Percentiles rank a stretch among this genome's conserved stretches.
Conservation (phyloP, 148 eudicot species). For the Camellia lanceoleosa region DNA sequence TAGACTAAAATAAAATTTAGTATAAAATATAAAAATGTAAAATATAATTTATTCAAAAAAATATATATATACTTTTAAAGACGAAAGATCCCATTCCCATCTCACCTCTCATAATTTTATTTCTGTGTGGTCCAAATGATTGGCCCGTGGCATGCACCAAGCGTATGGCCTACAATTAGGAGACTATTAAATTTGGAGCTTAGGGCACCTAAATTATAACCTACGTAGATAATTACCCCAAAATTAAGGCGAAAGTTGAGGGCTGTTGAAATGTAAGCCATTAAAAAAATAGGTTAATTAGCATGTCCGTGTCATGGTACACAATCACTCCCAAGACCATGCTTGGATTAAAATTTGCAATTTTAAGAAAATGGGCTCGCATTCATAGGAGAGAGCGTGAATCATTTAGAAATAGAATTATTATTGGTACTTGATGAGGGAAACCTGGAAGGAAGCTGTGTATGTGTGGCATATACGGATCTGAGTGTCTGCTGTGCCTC, state of each 20-base stretch:
- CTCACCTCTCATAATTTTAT: no score
- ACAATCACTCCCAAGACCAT: neutral
- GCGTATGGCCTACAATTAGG: neutral
- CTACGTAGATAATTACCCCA: slow-evolving; percentile 25
- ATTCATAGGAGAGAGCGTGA: neutral
- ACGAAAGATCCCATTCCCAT: no score
- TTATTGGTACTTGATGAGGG: slow-evolving; percentile 29
- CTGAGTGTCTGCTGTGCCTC: no score
- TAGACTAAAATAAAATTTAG: no score
- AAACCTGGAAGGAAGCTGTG: slow-evolving; percentile 29
- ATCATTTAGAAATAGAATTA: neutral
- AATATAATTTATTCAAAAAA: no score
- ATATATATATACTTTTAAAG: no score
- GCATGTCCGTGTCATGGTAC: neutral
- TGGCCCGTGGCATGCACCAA: neutral
- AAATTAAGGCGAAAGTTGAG: slow-evolving; percentile 36
- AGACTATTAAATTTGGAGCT: slow-evolving; percentile 16
- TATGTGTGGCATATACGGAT: neutral
- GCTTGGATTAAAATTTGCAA: neutral
- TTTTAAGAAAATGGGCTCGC: slow-evolving; percentile 2
- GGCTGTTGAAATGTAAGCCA: slow-evolving; percentile 24
- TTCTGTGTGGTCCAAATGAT: neutral
- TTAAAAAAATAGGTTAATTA: neutral
- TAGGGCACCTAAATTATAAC: slow-evolving; percentile 18
- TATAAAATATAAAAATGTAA: no score